Evolutionary conservation across 106 monocot genomes (phyloP), one percentile per base, ranked within the genome.

Genomic region (Dendrobium nobile): DNA sequence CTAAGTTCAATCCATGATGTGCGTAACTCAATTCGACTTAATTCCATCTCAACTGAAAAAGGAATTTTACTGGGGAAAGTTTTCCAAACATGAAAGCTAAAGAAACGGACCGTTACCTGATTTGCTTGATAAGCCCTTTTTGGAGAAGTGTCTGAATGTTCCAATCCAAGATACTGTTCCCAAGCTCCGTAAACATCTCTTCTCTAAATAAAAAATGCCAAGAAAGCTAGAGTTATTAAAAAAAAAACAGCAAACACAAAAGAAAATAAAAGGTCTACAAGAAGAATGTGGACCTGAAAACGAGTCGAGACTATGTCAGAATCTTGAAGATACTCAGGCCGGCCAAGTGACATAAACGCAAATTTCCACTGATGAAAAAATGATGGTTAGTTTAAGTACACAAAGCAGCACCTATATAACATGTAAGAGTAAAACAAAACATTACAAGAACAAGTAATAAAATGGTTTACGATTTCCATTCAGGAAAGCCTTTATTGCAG

Each of bases 151-250:
- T 98, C 98, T 45, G 91, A 84, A 75, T 98, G 98, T 78, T 98
- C 98, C 78, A 98, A 83, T 19, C 98, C 98, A 80, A 98, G 94
- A 79, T 98, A 98, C 65, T 98, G 98, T 81, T 98, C 98, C 94
- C 94, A 98, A 10, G 98, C 94, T 56, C 92, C 98, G 84, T 98
- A 98, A 65, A 94, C 92, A 83, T 78, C 82, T 72, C 82, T 82
- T 72, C 82, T 78, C 82, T 82, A 42, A 22, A 19, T 7, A 64
- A 6, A n/a, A 64, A 64, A 64, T 64, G 64, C n/a, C 19, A 22
- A 37, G 37, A 37, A 37, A 37, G 37, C 3, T 37, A 22, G 22
- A 64, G 7, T 64, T 64, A 19, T 24, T 64, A 18, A 28, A 17
- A 41, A 42, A 74, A n/a, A 1, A 3, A 18, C 4, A 5, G 41